A percentile compares a stretch with the other conserved stretches of the same genome.
Evolutionary conservation across 495 filamentous ascomycete genomes (phyloP).

Genomic region (Lasiosphaeria miniovina): DNA sequence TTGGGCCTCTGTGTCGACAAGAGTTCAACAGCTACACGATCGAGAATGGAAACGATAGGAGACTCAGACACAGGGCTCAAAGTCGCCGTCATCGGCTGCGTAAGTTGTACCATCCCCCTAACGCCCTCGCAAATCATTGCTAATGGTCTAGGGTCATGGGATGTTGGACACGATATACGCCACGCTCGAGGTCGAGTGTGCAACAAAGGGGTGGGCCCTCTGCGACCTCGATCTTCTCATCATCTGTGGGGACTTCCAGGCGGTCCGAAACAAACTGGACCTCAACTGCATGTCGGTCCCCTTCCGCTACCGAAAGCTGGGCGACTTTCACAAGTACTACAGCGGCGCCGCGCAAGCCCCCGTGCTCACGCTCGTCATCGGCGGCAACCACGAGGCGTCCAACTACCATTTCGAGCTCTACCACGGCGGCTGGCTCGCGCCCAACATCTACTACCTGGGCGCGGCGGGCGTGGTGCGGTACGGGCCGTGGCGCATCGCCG

Average conservation of each 20-base stretch:
- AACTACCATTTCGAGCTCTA: conserved; percentile 85
- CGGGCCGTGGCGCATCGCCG: conserved; percentile 83
- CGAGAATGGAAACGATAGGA: no score
- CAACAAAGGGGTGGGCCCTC: conserved; percentile 62
- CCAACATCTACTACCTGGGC: conserved; percentile 94
- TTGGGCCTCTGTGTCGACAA: no score
- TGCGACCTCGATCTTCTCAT: conserved; percentile 78
- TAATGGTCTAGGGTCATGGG: conserved; percentile 70
- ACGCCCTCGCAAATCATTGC: no score
- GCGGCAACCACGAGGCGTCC: conserved; percentile 91
- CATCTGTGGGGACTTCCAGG: conserved; percentile 89
- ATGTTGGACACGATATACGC: conserved; percentile 87
- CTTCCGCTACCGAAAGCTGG: conserved; percentile 73
- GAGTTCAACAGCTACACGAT: no score
- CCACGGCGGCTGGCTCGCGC: conserved; percentile 95
- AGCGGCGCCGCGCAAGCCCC: conserved; percentile 72
- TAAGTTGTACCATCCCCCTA: no score
- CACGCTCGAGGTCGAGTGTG: conserved; percentile 50
- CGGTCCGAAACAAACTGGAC: conserved; percentile 83
- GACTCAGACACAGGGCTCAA: no score
- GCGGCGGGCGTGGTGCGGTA: conserved; percentile 82
- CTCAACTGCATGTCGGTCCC: conserved; percentile 84
- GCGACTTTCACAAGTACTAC: conserved; percentile 93
- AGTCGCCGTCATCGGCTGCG: no score
- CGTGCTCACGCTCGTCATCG: conserved; percentile 86